Conservation (phyloP, 2,329 filamentous ascomycete genomes). For the Pseudogymnoascus sp. region DNA sequence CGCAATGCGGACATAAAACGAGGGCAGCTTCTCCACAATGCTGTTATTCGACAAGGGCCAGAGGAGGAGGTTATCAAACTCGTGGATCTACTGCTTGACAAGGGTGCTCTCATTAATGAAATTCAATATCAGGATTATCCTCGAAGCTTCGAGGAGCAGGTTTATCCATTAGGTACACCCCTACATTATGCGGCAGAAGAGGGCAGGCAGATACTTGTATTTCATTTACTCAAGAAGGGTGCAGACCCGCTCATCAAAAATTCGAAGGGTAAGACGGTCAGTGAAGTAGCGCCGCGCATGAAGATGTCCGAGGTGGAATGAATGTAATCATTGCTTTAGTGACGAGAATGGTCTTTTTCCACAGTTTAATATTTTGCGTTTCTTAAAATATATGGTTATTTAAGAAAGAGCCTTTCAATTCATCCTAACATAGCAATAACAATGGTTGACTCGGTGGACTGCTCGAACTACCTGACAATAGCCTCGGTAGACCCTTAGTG, state of each 20-base stretch:
- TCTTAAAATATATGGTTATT: too few species aligned
- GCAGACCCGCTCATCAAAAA: neutral
- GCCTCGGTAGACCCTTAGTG: too few species aligned
- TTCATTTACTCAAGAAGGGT: neutral
- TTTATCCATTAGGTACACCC: neutral
- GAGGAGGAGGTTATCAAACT: neutral
- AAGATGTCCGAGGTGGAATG: too few species aligned
- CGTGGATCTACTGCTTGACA: too few species aligned
- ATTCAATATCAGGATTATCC: neutral
- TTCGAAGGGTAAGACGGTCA: neutral
- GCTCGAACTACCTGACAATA: too few species aligned
- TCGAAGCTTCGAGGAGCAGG: neutral
- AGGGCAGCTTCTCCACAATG: neutral
- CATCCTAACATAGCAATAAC: too few species aligned
- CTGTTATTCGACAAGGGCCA: neutral
- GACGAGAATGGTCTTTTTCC: too few species aligned
- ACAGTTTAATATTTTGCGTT: too few species aligned
- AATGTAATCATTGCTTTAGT: too few species aligned
- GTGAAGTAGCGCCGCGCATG: neutral
- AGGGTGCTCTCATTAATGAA: too few species aligned
- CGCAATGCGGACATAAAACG: neutral
- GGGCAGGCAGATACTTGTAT: neutral
- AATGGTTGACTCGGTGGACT: too few species aligned
- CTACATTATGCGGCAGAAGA: neutral
- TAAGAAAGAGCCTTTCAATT: too few species aligned